Evolutionary conservation across 208 protist genomes (phyloP), one percentile per base, ranked within the genome.

Genomic region (Crithidia mellificae): DNA sequence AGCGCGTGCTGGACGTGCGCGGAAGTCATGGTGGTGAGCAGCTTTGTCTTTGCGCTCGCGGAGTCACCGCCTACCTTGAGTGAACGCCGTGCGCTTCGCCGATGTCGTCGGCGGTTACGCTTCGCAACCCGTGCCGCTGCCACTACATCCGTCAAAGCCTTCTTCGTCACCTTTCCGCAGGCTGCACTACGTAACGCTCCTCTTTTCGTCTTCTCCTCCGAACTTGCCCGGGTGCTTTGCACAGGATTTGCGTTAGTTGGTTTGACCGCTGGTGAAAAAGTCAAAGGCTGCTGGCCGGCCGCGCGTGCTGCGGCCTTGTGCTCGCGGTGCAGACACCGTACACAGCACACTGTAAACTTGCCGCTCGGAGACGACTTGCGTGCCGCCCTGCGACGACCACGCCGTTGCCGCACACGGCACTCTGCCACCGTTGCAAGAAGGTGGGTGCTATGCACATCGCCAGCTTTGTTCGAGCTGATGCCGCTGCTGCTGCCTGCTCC

Each of bases 71-170:
- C 66, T 11, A 12, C 46, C 19, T 17, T 46, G 55, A 25, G 68
- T 54, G 43, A 65, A n/a, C 46, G 57, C 4, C 52, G 63, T 15
- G 54, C 65, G 30, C 65, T 72, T n/a, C 55, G 58, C 20, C 62
- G 39, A 8, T 43, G 52, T 2, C 36, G 62, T 12, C 59, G 69
- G 4, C 56, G 70, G 24, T 62, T 70, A n/a, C 58, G 62, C 14
- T 54, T 50, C 11, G 58, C 63, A 32, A 63, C 46, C 20, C 56
- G 63, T 7, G 70, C 62, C 6, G 36, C 52, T 3, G 51, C 39
- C 2, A 68, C 51, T 14, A 59, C 63, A 22, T 38, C 63, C 29
- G 41, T 29, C 51, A 68, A n/a, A 8, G 47, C 44, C n/a, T 38
- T 27, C 20, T 55, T 36, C 20, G 61, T 24, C 2, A n/a, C n/a